Evolutionary conservation across 805 yeast species (phyloP).

Genomic region (Candida michaelii): DNA sequence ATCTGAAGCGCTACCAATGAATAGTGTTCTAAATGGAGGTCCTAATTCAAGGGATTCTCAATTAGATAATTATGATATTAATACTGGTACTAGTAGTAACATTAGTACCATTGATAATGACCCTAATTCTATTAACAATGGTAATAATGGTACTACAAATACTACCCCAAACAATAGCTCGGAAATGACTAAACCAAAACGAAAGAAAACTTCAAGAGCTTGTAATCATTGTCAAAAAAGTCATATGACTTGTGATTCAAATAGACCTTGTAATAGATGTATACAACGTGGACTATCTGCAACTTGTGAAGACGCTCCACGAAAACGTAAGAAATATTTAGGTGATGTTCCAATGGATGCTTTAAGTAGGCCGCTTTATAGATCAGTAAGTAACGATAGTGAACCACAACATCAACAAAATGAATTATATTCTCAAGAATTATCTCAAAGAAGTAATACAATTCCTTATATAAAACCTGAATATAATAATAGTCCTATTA

Average conservation of each 20-base stretch:
- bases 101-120: background rate
- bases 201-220: slow-evolving; percentile 78
- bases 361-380: slow-evolving; percentile 9
- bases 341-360: slow-evolving; percentile 49
- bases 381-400: slow-evolving; percentile 1
- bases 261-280: slow-evolving; percentile 83
- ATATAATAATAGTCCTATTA: background rate
- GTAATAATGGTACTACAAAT: background rate
- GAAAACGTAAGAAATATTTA: slow-evolving; percentile 81
- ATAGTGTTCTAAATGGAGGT: slow-evolving; percentile 3
- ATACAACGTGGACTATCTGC: slow-evolving; percentile 61
- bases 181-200: slow-evolving; percentile 16
- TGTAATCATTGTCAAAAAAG: slow-evolving; percentile 89
- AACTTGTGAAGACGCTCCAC: slow-evolving; percentile 84
- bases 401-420: background rate
- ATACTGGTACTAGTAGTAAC: slow-evolving; percentile 1
- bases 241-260: slow-evolving; percentile 88
- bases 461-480: slow-evolving; percentile 6
- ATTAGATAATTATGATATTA: background rate
- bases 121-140: background rate
- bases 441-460: slow-evolving; percentile 4
- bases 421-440: background rate
- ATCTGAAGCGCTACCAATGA: slow-evolving; percentile 1
- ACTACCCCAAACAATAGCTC: background rate
- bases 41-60: background rate